Conservation (phyloP, 169 alveolate species). For the Plasmodium cynomolgi region DNA sequence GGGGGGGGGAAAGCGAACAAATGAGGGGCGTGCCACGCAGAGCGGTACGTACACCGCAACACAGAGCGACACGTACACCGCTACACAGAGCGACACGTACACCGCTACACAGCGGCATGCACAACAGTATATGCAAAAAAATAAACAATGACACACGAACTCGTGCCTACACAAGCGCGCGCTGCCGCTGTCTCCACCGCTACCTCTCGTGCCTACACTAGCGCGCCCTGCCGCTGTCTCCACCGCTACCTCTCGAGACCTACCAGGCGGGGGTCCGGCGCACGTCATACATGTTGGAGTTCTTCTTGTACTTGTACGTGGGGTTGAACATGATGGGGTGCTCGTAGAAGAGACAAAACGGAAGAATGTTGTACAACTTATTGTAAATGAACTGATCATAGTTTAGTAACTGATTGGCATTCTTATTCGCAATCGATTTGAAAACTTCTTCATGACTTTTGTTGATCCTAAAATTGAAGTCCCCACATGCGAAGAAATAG, state of each 20-base stretch:
- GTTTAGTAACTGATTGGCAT: conserved; percentile 15
- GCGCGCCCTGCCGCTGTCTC: neutral
- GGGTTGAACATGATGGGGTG: conserved; percentile 66
- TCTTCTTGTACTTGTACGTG: conserved; percentile 67
- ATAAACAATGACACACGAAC: neutral
- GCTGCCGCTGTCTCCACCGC: neutral
- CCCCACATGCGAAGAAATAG: conserved; percentile 78
- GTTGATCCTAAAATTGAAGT: conserved; percentile 70
- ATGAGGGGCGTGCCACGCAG: neutral
- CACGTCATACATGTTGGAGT: conserved; percentile 69
- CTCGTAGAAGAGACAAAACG: conserved; percentile 63
- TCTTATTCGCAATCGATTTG: conserved; percentile 35
- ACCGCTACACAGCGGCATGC: neutral
- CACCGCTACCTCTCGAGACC: neutral
- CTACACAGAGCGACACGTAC: neutral
- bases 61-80: neutral
- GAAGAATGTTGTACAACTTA: conserved; percentile 58
- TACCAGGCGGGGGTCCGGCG: conserved; percentile 75
- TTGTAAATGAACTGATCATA: conserved; percentile 72
- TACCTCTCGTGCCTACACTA: too few species aligned
- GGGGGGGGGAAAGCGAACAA: neutral
- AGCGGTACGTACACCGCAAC: neutral
- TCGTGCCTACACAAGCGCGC: neutral
- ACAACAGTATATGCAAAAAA: neutral
- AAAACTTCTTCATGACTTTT: conserved; percentile 67